Base-by-base conservation (phyloP, 805 yeast species). In the Wilhelminamyces savonicus region DNA sequence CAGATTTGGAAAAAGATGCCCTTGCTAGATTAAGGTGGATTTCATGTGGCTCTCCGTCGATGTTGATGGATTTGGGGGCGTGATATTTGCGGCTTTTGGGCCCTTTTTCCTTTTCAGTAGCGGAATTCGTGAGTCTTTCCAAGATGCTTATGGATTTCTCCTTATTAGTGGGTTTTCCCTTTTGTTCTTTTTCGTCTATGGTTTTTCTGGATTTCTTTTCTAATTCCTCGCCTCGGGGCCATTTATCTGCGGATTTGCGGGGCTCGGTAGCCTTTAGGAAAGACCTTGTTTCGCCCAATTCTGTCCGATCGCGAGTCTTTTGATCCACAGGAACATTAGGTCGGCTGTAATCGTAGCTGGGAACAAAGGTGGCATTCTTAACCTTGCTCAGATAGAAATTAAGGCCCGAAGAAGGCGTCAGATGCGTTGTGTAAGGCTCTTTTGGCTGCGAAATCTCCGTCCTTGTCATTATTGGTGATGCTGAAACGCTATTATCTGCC, bases 281-380 rank as follows among this genome's bases (percentile, higher is more conserved):
- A 11, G 15, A 24, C 12, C 14, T 14, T n/a, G 14, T 7, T 22
- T 12, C 13, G 12, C 12, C 13, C 12, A n/a, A 12, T 14, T n/a
- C 11, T n/a, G 11, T 22, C 12, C 7, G 9, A n/a, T n/a, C n/a
- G n/a, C n/a, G n/a, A n/a, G n/a, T n/a, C n/a, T 7, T 24, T 15
- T 24, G 26, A n/a, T 14, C 15, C 14, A 7, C 16, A 8, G 16
- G 26, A 9, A 14, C 15, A 6, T 13, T 13, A 5, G 7, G 16
- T 12, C 10, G 16, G 11, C 11, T 14, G 13, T 7, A 8, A 8
- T 7, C 7, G 19, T 9, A 23, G 8, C 34, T 30, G 5, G 48
- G 48, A 7, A 46, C 33, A 21, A 46, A 48, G 5, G 41, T 29
- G 1, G 48, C 44, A n/a, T 35, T 35, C 26, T 43, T 44, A 13